Percentiles rank a stretch among this genome's conserved stretches.
Conservation (phyloP, 1,139 yeast genomes). For the Kurtzmaniella natalensis region DNA sequence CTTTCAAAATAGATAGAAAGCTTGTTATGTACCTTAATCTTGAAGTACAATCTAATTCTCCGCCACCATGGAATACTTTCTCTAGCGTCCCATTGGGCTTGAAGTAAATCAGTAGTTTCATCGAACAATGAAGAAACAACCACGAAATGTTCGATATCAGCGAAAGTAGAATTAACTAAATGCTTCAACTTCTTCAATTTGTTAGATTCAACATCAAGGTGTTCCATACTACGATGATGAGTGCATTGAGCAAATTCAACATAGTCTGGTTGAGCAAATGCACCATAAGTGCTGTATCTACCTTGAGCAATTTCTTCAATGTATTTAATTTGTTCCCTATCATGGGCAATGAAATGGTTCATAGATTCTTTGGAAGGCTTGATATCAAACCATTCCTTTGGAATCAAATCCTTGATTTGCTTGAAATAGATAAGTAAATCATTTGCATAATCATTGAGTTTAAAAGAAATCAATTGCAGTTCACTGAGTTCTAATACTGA, state of each 20-base stretch:
- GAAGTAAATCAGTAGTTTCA: constrained; percentile 26
- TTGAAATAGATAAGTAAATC: constrained; percentile 29
- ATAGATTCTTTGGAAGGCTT: constrained; percentile 14
- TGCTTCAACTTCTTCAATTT: constrained; percentile 19
- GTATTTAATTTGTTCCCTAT: constrained; percentile 17
- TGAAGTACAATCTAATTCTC: constrained; percentile 33
- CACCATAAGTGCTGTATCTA: constrained; percentile 13
- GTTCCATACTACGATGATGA: constrained; percentile 10
- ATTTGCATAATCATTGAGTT: constrained; percentile 31
- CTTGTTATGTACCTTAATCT: constrained; percentile 36
- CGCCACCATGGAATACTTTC: constrained; percentile 36
- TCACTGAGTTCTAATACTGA: constrained; percentile 51
- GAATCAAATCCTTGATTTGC: constrained; percentile 24
- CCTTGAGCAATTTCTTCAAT: constrained; percentile 22
- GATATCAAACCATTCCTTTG: constrained; percentile 27
- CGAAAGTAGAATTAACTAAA: constrained; percentile 21
- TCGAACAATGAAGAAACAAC: constrained; percentile 36
- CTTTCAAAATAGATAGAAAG: constrained; percentile 58
- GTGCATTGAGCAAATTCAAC: constrained; percentile 15
- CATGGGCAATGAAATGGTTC: constrained; percentile 16
- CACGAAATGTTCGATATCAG: constrained; percentile 23
- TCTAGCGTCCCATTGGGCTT: constrained; percentile 30
- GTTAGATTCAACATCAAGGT: constrained; percentile 10
- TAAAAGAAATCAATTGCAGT: constrained; percentile 44
- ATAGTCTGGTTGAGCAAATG: constrained; percentile 23